Evolutionary conservation across 208 protist species (phyloP), one percentile per base, ranked within the genome.

Genomic region (Crithidia expoeki): DNA sequence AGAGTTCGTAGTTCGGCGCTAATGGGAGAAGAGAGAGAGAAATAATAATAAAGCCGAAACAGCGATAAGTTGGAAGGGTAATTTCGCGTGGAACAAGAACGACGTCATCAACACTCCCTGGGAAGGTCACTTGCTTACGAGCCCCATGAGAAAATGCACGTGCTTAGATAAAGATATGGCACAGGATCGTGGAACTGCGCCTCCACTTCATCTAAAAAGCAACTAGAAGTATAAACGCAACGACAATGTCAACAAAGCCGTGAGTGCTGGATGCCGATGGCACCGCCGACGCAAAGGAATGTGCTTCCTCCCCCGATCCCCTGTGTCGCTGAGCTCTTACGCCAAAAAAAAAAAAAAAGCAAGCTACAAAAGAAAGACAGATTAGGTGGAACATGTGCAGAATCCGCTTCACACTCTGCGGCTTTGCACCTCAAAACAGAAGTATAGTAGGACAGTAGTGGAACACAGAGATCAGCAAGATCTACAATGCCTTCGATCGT

Each of bases 171-270:
- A 28, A 44, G 33, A 30, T 16, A 50, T 36, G 23, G 56, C 42
- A 34, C 42, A 17, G 58, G 42, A 64, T 64, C 58, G 58, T 64
- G 58, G 42, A 52, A 42, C 58, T 28, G 42, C 7, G 58, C 58
- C 27, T 46, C 32, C 38, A 27, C 19, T 14, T 28, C 14, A 27
- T 42, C n/a, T 44, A 11, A 33, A 38, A 27, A 28, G 5, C 14
- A 2, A 28, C 14, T 19, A 42, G 33, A 11, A n/a, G 6, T 1
- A 42, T 28, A 38, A 23, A 42, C 33, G 42, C 51, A 30, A 9
- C 23, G 16, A 27, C 16, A 40, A 62, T 16, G 49, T 46, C 21
- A 33, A 28, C 44, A 33, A 50, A 51, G 23, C 30, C 23, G 38
- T 21, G 5, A 9, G 42, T 47, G 42, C 14, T 17, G 42, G 14